Evolutionary conservation across 352 stramenopile species (phyloP).

Genomic region (Plasmopara muralis): DNA sequence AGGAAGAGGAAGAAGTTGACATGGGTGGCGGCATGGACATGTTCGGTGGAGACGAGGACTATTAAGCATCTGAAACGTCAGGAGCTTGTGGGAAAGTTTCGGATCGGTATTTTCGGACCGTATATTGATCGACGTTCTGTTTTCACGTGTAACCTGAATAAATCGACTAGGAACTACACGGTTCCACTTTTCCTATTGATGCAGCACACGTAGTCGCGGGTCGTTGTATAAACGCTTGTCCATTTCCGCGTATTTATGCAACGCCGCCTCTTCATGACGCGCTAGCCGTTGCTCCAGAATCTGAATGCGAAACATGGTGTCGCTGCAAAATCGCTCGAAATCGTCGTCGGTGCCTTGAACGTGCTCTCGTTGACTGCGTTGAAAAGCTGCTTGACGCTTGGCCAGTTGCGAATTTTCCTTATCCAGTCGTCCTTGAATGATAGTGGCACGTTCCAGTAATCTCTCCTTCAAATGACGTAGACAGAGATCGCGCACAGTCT

Average conservation of each 20-base stretch:
- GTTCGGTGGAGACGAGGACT: constrained; percentile 83
- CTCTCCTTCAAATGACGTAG: constrained; percentile 91
- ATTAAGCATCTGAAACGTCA: constrained; percentile 40
- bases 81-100: constrained; percentile 15
- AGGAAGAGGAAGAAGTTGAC: constrained; percentile 86
- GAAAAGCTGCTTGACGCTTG: constrained; percentile 90
- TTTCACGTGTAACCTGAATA: constrained; percentile 59
- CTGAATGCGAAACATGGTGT: constrained; percentile 95
- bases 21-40: constrained; percentile 81
- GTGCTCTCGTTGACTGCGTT: constrained; percentile 88
- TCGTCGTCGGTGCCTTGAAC: constrained; percentile 89
- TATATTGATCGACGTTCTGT: constrained; percentile 26
- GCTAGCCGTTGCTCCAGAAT: constrained; percentile 91
- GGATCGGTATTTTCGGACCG: constrained; percentile 27
- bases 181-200: constrained; percentile 32
- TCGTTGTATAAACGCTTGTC: constrained; percentile 88
- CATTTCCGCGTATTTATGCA: constrained; percentile 93
- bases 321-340: constrained; percentile 91
- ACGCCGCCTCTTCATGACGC: constrained; percentile 88
- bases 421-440: constrained; percentile 91
- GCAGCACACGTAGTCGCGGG: constrained; percentile 64
- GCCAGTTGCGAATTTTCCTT: constrained; percentile 88
- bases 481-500: constrained; percentile 84
- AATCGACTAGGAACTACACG: constrained; percentile 47
- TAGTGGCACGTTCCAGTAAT: constrained; percentile 90